Evolutionary conservation across 129 eudicot species (phyloP), one percentile per base, ranked within the genome.

Genomic region (Helichrysum umbraculigerum): DNA sequence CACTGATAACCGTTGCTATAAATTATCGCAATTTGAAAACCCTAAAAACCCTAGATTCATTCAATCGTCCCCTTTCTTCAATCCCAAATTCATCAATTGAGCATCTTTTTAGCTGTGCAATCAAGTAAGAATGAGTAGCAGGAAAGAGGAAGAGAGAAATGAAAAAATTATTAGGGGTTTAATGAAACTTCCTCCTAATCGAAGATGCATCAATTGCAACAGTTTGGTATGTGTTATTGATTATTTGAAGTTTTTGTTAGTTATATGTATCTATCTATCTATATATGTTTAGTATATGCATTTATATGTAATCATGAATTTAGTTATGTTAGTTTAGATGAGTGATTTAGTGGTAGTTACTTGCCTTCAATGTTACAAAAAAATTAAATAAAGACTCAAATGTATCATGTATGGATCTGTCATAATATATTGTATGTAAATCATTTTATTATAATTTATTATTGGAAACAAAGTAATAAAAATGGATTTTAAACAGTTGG

Each of bases 181-280:
- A 12, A 84, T 91, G 93, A 91, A 91, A 84, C 91, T 94, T 71
- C 97, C 98, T 9, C 97, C 97, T 14, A 94, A 94, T 83, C 93
- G 97, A 34, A 80, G 96, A 74, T 94, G 97, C 89, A 91, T 91
- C 81, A 94, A 94, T 82, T 94, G 98, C 86, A 94, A 91, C 79
- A 82, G 89, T 72, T 75, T 91, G 97, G 98, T 94, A 73, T 28
- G 70, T 71, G 19, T 41, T 39, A 12, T 0, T 52, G 5, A 9
- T 14, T 21, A 22, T 20, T 66, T 75, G 12, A 21, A 32, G 28
- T 50, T 68, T 34, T 10, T 22, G 3, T 73, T 77, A 28, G 34
- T 62, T 42, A 42, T 64, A 9, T 35, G 25, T 4, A 47, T 52
- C 54, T 17, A 14, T 47, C 3, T 14, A 12, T 52, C 54, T 17